Conservation (phyloP, 768 basidiomycete genomes). For the Boletus vermiculosoides region DNA sequence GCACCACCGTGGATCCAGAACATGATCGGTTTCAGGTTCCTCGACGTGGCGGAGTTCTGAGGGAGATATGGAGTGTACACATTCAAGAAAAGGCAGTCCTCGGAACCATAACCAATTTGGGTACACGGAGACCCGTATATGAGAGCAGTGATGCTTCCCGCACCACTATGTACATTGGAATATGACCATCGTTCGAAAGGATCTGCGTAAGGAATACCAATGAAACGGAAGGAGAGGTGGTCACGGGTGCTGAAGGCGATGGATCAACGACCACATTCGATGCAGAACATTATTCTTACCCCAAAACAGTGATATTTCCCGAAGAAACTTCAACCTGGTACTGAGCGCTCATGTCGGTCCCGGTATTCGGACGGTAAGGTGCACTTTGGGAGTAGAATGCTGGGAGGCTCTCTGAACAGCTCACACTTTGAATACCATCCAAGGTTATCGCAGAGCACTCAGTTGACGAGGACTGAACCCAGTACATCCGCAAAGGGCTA, state of each 20-base stretch:
- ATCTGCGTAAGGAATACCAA: slow-evolving; percentile 50
- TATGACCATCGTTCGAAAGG: slow-evolving; percentile 42
- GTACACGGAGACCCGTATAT: slow-evolving; percentile 36
- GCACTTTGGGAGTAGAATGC: no score
- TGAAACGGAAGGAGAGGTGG: slow-evolving; percentile 48
- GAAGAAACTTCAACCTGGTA: slow-evolving; percentile 10
- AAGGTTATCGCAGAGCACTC: slow-evolving; percentile 10
- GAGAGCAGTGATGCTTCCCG: slow-evolving; percentile 33
- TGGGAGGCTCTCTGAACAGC: slow-evolving; percentile 1
- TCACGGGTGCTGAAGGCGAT: slow-evolving; percentile 41
- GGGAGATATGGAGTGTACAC: slow-evolving; percentile 44
- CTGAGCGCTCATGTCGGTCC: slow-evolving; percentile 6
- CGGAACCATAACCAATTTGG: slow-evolving; percentile 31
- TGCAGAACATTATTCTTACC: not conserved
- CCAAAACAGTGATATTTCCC: slow-evolving; percentile 1
- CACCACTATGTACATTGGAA: slow-evolving; percentile 30
- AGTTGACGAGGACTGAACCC: slow-evolving; percentile 4
- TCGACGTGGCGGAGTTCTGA: not conserved
- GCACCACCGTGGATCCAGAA: no score
- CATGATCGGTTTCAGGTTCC: no score
- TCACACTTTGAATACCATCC: not conserved
- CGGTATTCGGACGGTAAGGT: slow-evolving; percentile 2
- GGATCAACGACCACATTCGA: not conserved
- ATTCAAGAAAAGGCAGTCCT: slow-evolving; percentile 50
- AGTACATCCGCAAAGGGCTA: slow-evolving; percentile 9